These are phyloP conservation scores for Aspergillus tanneri DNA, from an alignment of 2,329 filamentous ascomycete genomes.

Conservation along the genomic window DNA sequence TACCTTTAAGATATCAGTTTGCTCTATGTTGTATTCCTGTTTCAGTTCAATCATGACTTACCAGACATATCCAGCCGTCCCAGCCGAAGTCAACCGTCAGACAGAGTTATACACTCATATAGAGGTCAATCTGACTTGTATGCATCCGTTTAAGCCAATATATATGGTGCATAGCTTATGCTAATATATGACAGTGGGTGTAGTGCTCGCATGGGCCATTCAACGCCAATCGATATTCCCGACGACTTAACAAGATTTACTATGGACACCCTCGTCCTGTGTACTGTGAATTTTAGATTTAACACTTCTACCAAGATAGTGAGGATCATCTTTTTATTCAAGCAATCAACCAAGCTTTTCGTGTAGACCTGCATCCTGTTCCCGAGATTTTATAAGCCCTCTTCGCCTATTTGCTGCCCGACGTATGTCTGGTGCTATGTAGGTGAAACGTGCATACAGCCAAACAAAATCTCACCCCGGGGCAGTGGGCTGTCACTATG, in stretches of 20 bases:
- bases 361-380: constrained; percentile 52
- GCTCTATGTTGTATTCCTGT: too few species aligned
- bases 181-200: too few species aligned
- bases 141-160: too few species aligned
- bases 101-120: too few species aligned
- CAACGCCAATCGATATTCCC: constrained; percentile 57
- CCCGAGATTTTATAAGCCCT: constrained; percentile 48
- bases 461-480: constrained; percentile 46
- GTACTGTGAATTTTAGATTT: constrained; percentile 68
- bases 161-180: too few species aligned
- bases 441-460: constrained; percentile 61
- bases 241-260: constrained; percentile 74
- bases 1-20: too few species aligned
- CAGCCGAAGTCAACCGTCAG: too few species aligned
- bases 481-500: constrained; percentile 45
- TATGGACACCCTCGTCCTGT: constrained; percentile 69
- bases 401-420: constrained; percentile 33
- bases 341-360: constrained; percentile 64
- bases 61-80: too few species aligned
- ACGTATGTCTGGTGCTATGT: constrained; percentile 54
- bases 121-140: too few species aligned
- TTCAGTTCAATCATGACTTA: too few species aligned
- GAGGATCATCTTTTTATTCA: constrained; percentile 67
- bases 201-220: constrained; percentile 48
- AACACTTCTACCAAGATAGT: constrained; percentile 67